Conservation (phyloP, 176 grass and related monocot species). For the Rhipidocladum racemiflorum region DNA sequence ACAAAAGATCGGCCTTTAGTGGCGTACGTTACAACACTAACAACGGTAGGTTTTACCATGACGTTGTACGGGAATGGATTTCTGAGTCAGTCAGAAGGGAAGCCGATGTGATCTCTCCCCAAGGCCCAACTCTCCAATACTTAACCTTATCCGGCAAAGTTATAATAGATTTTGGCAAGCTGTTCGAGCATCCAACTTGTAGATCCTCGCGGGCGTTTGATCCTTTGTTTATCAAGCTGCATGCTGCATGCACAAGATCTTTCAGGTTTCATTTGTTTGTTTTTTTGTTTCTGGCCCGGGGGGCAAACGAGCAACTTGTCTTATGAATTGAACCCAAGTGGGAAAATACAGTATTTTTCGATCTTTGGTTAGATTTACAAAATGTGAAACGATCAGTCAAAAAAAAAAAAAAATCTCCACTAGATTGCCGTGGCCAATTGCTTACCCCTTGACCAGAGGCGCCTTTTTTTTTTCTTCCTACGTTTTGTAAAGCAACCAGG, state of each 20-base stretch:
- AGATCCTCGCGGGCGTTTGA: not conserved
- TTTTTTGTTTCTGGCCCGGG: not conserved
- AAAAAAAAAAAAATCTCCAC: not conserved
- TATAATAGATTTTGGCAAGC: not conserved
- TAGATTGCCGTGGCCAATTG: not conserved
- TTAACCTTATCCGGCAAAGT: slow-evolving; percentile 22
- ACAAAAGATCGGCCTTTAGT: slow-evolving; percentile 7
- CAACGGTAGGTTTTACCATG: slow-evolving; percentile 20
- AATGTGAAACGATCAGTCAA: not conserved
- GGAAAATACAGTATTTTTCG: not conserved
- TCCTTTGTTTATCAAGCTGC: not conserved
- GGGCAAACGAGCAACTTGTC: not conserved
- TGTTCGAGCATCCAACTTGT: not conserved
- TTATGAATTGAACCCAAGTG: not conserved
- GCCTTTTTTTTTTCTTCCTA: not conserved
- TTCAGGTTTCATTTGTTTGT: not conserved
- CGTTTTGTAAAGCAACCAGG: not conserved
- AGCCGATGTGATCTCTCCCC: not conserved
- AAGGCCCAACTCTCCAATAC: slow-evolving; percentile 11
- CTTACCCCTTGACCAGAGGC: not conserved
- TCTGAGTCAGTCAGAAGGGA: not conserved
- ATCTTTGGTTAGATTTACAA: not conserved
- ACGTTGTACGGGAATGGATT: slow-evolving; percentile 3
- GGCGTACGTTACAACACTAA: slow-evolving; percentile 16
- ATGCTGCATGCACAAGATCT: not conserved